Conservation (phyloP, 495 filamentous ascomycete species). For the Hapsidospora chrysogenum region DNA sequence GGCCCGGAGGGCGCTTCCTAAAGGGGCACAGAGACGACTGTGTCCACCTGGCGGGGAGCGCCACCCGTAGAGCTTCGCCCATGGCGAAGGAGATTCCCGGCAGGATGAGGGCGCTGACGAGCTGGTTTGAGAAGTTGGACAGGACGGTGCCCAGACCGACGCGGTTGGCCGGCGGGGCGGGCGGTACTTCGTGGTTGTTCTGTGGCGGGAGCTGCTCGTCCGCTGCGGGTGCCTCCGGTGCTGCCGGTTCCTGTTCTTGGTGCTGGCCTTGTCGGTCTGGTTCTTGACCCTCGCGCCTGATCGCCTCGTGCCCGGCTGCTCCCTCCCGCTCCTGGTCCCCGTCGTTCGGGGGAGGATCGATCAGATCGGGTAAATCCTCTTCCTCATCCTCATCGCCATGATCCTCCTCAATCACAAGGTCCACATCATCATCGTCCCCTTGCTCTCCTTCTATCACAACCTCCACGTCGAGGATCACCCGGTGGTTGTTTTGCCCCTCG, state of each 20-base stretch:
- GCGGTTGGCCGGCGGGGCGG: slow-evolving; percentile 3
- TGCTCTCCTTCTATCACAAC: background rate
- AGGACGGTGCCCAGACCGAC: slow-evolving; percentile 1
- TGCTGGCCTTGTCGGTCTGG: slow-evolving; percentile 10
- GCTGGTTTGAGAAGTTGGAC: slow-evolving; percentile 13
- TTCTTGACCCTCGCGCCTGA: slow-evolving; percentile 12
- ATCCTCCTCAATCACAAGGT: slow-evolving; percentile 8
- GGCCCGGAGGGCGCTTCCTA: slow-evolving; percentile 20
- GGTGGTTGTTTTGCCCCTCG: no score
- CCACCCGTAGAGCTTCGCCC: slow-evolving; percentile 47
- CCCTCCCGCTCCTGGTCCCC: slow-evolving; percentile 2
- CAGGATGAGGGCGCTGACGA: slow-evolving; percentile 21
- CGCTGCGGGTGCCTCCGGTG: slow-evolving; percentile 6
- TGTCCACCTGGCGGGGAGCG: slow-evolving; percentile 48
- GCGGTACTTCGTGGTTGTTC: slow-evolving; percentile 11
- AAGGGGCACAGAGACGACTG: slow-evolving; percentile 24
- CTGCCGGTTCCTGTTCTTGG: background rate
- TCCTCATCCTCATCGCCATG: slow-evolving; percentile 23
- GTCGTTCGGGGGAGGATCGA: background rate
- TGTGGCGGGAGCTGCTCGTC: slow-evolving; percentile 20
- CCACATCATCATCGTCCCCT: background rate
- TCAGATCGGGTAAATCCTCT: slow-evolving; percentile 9
- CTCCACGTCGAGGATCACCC: background rate
- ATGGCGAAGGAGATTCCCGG: slow-evolving; percentile 32
- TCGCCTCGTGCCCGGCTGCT: background rate